Percentiles rank a stretch among this genome's conserved stretches.
Evolutionary conservation across 805 yeast species (phyloP).

Genomic region (Scheffersomyces ergatensis): DNA sequence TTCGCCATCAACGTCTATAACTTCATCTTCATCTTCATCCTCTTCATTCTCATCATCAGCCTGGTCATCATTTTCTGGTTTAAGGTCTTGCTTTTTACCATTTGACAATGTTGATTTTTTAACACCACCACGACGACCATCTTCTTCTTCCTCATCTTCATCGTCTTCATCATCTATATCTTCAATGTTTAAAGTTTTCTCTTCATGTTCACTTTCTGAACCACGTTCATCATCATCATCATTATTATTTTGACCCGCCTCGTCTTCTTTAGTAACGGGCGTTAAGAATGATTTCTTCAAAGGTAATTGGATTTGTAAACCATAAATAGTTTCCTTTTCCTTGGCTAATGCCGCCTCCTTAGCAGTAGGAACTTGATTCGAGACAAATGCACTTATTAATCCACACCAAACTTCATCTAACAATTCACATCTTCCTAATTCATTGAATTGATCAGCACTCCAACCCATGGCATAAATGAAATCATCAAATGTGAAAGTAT

Average conservation of each 20-base stretch:
- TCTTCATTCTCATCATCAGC: constrained; percentile 20
- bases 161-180: constrained; percentile 22
- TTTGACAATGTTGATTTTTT: constrained; percentile 6
- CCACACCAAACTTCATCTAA: constrained; percentile 71
- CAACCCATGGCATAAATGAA: constrained; percentile 57
- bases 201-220: constrained; percentile 23
- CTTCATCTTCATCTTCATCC: constrained; percentile 19
- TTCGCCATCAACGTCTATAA: constrained; percentile 15
- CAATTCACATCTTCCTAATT: constrained; percentile 46
- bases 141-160: constrained; percentile 19
- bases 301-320: constrained; percentile 33
- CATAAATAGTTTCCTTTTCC: constrained; percentile 28
- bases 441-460: constrained; percentile 36
- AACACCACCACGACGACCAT: constrained; percentile 19
- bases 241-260: constrained; percentile 13
- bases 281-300: constrained; percentile 21
- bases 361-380: constrained; percentile 26
- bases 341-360: constrained; percentile 31
- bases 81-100: not conserved
- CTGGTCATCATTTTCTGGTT: constrained; percentile 5
- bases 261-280: constrained; percentile 14
- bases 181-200: constrained; percentile 19
- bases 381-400: constrained; percentile 54
- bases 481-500: constrained; percentile 78
- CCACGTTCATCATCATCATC: constrained; percentile 19